Evolutionary conservation across 2,329 filamentous ascomycete species (phyloP).

Genomic region (Fusarium annulatum): DNA sequence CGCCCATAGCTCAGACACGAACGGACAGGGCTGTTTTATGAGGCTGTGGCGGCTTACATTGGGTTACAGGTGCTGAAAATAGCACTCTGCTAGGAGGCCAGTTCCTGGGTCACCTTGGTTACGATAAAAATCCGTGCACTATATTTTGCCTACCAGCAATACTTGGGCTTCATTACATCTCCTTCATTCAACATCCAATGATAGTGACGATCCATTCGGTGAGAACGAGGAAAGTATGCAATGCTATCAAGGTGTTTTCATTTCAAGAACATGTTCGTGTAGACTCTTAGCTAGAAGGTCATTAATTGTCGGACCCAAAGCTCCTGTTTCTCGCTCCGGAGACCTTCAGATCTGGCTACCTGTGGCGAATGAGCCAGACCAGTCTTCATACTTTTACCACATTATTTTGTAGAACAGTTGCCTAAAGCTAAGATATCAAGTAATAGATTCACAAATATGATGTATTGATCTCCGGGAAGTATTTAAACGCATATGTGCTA

Average conservation of each 20-base stretch:
- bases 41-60: conserved; percentile 44
- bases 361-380: conserved; percentile 29
- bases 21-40: conserved; percentile 12
- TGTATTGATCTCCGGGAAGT: background rate
- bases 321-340: background rate
- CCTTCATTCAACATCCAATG: background rate
- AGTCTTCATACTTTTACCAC: conserved; percentile 1
- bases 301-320: background rate
- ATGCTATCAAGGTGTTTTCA: background rate
- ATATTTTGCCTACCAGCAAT: background rate
- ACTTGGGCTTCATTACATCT: background rate
- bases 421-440: conserved; percentile 12
- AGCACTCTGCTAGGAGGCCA: conserved; percentile 8
- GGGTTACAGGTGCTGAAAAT: conserved; percentile 36
- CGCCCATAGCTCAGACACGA: background rate
- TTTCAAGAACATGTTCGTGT: background rate
- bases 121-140: background rate
- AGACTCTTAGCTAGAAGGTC: background rate
- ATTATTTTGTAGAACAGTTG: background rate
- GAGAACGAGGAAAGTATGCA: background rate
- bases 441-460: background rate
- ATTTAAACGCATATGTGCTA: background rate
- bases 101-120: background rate
- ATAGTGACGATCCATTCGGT: background rate
- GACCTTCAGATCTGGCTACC: background rate